These are phyloP conservation scores for Bolboschoenoplectus hybrid DNA, from an alignment of 202 grass and related monocot species.

Conservation along the genomic window DNA sequence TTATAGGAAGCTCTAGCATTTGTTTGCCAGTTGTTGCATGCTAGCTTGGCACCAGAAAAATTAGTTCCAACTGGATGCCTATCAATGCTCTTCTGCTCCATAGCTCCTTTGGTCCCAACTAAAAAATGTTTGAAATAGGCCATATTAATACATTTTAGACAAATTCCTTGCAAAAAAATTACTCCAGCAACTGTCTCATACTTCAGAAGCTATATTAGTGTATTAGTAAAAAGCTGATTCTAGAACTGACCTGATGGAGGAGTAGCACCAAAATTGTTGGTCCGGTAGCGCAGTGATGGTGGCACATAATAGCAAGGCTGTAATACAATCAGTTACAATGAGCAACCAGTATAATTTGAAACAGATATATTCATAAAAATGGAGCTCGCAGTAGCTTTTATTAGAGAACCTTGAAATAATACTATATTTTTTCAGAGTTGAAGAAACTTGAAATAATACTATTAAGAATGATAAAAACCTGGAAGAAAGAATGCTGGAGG, in stretches of 20 bases:
- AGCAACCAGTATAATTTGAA: constrained; percentile 8
- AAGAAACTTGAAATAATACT: neutral
- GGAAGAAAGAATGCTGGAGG: constrained; percentile 95
- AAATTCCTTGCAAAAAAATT: neutral
- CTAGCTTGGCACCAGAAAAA: constrained; percentile 50
- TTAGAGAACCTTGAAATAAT: constrained; percentile 33
- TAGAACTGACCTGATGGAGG: constrained; percentile 72
- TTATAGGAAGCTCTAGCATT: constrained; percentile 51
- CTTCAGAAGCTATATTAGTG: neutral
- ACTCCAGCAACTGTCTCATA: neutral
- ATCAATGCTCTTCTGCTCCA: constrained; percentile 63
- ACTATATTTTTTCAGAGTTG: too few relatives aligned
- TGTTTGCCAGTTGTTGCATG: constrained; percentile 53
- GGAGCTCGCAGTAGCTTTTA: neutral
- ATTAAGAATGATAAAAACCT: constrained; percentile 51
- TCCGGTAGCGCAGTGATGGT: constrained; percentile 71
- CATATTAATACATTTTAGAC: constrained; percentile 7
- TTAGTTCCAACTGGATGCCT: constrained; percentile 49
- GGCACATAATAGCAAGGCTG: constrained; percentile 96
- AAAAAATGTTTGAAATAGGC: constrained; percentile 27
- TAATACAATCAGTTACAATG: constrained; percentile 15
- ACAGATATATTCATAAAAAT: constrained; percentile 15
- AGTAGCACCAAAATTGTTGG: constrained; percentile 52
- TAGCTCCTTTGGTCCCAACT: constrained; percentile 65
- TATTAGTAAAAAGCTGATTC: neutral